phyloP scores from a whole-genome alignment of 441 rosid species.

The Erodium trifolium region DNA sequence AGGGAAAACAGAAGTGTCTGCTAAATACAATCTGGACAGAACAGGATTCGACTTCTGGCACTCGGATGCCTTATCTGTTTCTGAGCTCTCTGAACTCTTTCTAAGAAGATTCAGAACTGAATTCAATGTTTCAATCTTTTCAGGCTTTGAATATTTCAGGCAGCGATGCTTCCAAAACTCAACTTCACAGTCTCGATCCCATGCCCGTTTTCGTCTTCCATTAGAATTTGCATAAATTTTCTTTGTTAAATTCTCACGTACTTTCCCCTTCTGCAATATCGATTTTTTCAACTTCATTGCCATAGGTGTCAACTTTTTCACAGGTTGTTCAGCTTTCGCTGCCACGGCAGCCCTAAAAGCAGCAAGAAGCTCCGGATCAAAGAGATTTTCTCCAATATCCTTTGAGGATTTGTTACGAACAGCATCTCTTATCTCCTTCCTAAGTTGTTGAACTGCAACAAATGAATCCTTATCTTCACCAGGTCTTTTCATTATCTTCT shows the following conservation, averaged over 20 bases:
- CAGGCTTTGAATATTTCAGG: conserved; percentile 64
- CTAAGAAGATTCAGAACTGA: conserved; percentile 80
- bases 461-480: conserved; percentile 65
- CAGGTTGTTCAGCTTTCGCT: conserved; percentile 51
- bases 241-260: conserved; percentile 90
- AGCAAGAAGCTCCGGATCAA: conserved; percentile 85
- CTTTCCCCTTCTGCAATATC: conserved; percentile 91
- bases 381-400: conserved; percentile 57
- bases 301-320: conserved; percentile 41
- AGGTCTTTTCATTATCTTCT: conserved; percentile 75
- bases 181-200: conserved; percentile 96
- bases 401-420: conserved; percentile 58
- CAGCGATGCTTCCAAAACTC: conserved; percentile 99
- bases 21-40: conserved; percentile 88
- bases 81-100: conserved; percentile 43
- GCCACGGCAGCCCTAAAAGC: conserved; percentile 89
- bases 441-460: conserved; percentile 62
- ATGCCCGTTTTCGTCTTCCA: conserved; percentile 83
- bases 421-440: conserved; percentile 88
- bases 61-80: conserved; percentile 31
- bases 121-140: conserved; percentile 82
- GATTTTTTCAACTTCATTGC: conserved; percentile 71
- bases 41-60: conserved; percentile 54
- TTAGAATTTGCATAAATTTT: conserved; percentile 82
- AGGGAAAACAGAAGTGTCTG: conserved; percentile 94